Evolutionary conservation across 2,329 filamentous ascomycete species (phyloP).

Genomic region (Calonectria hongkongensis): DNA sequence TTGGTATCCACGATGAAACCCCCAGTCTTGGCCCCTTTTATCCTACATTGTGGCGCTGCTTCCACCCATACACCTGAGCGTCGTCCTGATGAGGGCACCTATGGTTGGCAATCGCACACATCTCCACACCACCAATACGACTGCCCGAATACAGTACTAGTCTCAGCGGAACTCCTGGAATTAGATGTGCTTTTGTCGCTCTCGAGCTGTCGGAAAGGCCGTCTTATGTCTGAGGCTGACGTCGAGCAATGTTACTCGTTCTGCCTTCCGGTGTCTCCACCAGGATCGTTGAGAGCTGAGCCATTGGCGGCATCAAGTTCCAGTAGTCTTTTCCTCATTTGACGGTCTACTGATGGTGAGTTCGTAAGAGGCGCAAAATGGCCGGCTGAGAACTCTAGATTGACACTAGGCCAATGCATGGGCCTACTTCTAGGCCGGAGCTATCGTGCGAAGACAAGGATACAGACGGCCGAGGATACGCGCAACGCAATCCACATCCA

Average conservation of each 20-base stretch:
- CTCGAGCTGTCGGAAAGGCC: background rate
- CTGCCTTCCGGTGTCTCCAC: background rate
- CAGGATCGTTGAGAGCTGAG: background rate
- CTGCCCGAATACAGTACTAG: background rate
- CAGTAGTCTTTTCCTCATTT: background rate
- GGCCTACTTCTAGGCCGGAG: background rate
- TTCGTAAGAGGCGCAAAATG: background rate
- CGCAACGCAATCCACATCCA: too few species aligned
- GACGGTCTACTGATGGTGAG: background rate
- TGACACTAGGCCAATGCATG: constrained; percentile 10
- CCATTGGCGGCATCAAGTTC: background rate
- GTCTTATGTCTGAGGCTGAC: constrained; percentile 10
- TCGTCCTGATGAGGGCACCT: background rate
- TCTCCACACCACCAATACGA: constrained; percentile 13
- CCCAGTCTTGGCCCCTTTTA: constrained; percentile 13
- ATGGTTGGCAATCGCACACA: background rate
- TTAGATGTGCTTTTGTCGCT: background rate
- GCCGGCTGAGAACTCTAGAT: constrained; percentile 7
- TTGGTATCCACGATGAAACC: constrained; percentile 4
- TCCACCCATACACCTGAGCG: background rate
- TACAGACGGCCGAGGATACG: background rate
- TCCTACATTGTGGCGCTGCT: constrained; percentile 3
- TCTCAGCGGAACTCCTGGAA: background rate
- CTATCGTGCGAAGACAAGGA: background rate
- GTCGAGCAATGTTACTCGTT: constrained; percentile 4